phyloP scores from a whole-genome alignment of 129 eudicot species.

The Chrysanthemum lavandulifolium region DNA sequence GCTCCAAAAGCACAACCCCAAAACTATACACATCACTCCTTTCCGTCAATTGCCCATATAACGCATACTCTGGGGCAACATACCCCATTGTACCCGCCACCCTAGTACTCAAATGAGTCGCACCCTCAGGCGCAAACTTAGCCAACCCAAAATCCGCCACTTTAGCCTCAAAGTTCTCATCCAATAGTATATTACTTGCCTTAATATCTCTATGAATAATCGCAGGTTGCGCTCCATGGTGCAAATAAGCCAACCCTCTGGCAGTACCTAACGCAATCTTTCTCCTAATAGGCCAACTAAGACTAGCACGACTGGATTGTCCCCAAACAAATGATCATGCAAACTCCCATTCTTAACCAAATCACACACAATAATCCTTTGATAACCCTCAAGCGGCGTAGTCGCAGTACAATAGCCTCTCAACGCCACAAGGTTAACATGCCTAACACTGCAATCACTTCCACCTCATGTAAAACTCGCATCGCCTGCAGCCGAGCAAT shows the following conservation, averaged over 20 bases:
- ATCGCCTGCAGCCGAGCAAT: conserved; percentile 84
- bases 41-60: conserved; percentile 88
- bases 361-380: conserved; percentile 83
- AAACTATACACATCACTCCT: conserved; percentile 93
- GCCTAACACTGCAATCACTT: conserved; percentile 94
- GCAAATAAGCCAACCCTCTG: conserved; percentile 76
- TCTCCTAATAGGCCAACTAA: conserved; percentile 79
- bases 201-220: conserved; percentile 90
- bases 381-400: conserved; percentile 67
- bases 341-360: conserved; percentile 83
- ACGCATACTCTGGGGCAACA: conserved; percentile 90
- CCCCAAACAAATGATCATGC: conserved; percentile 73
- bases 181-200: conserved; percentile 83
- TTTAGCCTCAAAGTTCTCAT: conserved; percentile 73
- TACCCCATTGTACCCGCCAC: conserved; percentile 99
- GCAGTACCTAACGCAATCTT: conserved; percentile 85
- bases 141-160: conserved; percentile 93
- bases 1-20: conserved; percentile 85
- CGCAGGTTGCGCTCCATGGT: conserved; percentile 73
- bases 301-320: neutral
- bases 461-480: conserved; percentile 80
- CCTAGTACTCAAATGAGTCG: conserved; percentile 84
- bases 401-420: conserved; percentile 90
- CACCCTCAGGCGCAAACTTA: conserved; percentile 84
- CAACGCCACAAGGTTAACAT: conserved; percentile 70